Evolutionary conservation across 2,329 filamentous ascomycete genomes (phyloP), one percentile per base, ranked within the genome.

Genomic region (Monosporascus sp.): DNA sequence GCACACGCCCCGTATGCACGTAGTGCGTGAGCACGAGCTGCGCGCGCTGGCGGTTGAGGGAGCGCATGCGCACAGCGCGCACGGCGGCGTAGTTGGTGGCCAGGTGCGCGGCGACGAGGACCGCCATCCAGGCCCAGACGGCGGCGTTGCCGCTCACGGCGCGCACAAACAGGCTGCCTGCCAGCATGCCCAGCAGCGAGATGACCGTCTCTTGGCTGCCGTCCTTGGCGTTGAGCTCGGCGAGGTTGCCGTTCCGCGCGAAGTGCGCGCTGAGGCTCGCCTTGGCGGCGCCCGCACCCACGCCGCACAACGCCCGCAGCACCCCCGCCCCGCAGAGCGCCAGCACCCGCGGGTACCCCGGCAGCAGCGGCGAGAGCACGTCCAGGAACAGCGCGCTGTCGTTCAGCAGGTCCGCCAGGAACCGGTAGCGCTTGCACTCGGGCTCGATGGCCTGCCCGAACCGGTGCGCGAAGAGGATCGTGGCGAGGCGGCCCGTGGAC

Each of bases 141-240:
- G 85, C 83, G 15, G 76, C 69, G 52, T 85, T 83, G 48, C 85
- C 83, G 49, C 88, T 82, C 22, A 97, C 83, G 57, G 82, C 76
- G 36, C 88, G 87, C 18, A 97, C 89, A 15, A 96, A 84, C 2
- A 96, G 55, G 47, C 86, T 94, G 1, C 94, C 94, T 15, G 81
- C 83, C 49, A 96, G 78, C 82, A 97, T 91, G 2, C 94, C 94
- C 36, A 96, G 57, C 25, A 97, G 77, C 2, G 90, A 93, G 52
- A 99, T 89, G 20, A 96, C 84, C 0, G 93, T 97, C 72, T 97
- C 94, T 72, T 97, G 94, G 59, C 89, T 95, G 14, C 91, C 91
- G 68, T 97, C 93, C 49, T 68, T 85, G 52, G 93, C 92, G 72
- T 97, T 97, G 52, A 99, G 78, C 69, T 97, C 93, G 2, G 90